Percentiles rank a stretch among this genome's conserved stretches.
Conservation (phyloP, 371 early-diverging fungal species). For the Sanchytrium tribonematis region DNA sequence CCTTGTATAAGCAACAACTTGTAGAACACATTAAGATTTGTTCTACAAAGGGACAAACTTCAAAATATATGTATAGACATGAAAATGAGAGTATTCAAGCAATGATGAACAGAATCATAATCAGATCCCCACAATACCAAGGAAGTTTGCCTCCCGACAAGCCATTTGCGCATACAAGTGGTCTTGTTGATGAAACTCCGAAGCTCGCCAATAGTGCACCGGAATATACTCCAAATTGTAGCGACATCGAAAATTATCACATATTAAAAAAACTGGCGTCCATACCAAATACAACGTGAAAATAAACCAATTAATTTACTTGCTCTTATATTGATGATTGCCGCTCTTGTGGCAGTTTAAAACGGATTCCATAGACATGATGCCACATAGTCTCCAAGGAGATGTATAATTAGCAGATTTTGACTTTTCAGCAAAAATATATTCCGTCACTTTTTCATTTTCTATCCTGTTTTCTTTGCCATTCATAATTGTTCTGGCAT, state of each 20-base stretch:
- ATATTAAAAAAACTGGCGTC: background rate
- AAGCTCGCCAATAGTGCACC: background rate
- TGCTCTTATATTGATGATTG: too few species aligned
- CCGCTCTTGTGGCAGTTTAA: too few species aligned
- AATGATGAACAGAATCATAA: background rate
- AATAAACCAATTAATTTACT: too few species aligned
- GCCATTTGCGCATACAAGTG: background rate
- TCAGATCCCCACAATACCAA: background rate
- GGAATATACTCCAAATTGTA: background rate
- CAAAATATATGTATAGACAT: background rate
- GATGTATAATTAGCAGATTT: too few species aligned
- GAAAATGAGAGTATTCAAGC: background rate
- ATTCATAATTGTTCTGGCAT: too few species aligned
- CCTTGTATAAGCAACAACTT: background rate
- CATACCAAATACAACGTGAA: too few species aligned
- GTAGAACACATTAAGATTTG: background rate
- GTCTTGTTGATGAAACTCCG: background rate
- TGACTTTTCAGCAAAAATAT: too few species aligned
- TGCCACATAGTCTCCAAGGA: too few species aligned
- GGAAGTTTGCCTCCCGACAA: background rate
- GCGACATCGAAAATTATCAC: background rate
- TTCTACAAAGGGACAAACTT: background rate
- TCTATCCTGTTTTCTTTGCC: too few species aligned
- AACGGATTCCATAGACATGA: too few species aligned
- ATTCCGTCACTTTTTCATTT: too few species aligned